Base-by-base conservation (phyloP, 2,329 filamentous ascomycete genomes). In the Shiraia sp. region DNA sequence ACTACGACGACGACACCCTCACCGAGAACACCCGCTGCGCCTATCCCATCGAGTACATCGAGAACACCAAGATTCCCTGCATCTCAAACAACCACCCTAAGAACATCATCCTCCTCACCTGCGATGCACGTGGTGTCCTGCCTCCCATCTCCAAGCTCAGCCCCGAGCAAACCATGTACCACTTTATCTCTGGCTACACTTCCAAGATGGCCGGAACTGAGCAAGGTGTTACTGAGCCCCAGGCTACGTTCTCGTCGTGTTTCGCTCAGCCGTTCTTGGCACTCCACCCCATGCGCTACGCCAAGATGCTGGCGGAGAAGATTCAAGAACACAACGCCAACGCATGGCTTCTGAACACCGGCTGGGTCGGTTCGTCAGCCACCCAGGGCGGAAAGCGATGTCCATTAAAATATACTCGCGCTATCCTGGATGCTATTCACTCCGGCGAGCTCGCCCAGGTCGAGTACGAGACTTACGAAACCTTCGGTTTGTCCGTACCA, bases 181-280 rank as follows among this genome's bases (percentile, higher is more conserved):
- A 99, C 82, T 99, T 99, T 85, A 99, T 99, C 76, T 95, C 89
- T 13, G 93, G 93, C 62, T 99, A 99, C 82, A 99, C 93, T 53
- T 97, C 92, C 69, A 99, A 99, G 86, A 99, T 99, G 93, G 93
- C 93, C 55, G 93, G 93, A 66, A 99, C 93, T 24, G 93, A 99
- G 78, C 90, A 96, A 56, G 93, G 93, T 66, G 85, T 99, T 55
- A 95, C 88, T 8, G 93, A 99, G 77, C 93, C 93, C 54, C 90
- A 97, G 76, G 93, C 93, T 16, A 99, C 93, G 65, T 99, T 99
- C 85, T 97, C 91, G 17, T 95, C 91, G 38, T 99, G 93, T 84
- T 99, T 99, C 76, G 93, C 93, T 42, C 93, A 99, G 78, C 93
- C 93, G 50, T 99, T 99, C 90, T 79, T 99, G 64, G 93, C 93